Base-by-base conservation (phyloP, 768 basidiomycete genomes). In the Boletus speciosus region DNA sequence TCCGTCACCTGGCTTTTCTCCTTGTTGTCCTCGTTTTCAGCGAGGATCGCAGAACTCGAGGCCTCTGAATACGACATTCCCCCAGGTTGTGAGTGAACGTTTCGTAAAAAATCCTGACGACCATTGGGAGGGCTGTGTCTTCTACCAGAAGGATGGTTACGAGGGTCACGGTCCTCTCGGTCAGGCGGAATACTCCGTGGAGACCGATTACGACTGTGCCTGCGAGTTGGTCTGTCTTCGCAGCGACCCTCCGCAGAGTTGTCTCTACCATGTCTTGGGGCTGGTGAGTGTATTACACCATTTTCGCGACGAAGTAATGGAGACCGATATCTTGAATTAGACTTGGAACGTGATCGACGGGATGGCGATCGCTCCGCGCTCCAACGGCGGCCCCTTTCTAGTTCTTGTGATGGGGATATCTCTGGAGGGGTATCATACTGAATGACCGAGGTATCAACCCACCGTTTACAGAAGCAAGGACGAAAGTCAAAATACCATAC, bases 381-480 rank as follows among this genome's bases (percentile, higher is more conserved):
- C 58, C 75, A 69, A 23, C 68, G 65, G 21, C 54, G 57, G 6
- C 60, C 53, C 34, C 62, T 67, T 21, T 69, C 62, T 7, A 51
- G 57, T 23, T 57, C 57, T 6, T 51, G 63, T 9, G 73, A 73
- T 14, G 77, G 77, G 7, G 75, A 68, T 19, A 78, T 51, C 49
- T 75, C 73, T 23, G 70, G 57, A 9, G 83, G 78, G 2, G 63
- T 62, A 61, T 88, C 85, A 62, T 90, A 90, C 86, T 90, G 61
- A 25, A 49, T 15, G 31, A 14, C 41, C n/a, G 9, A 16, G 42
- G 27, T 29, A 44, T 59, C 31, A 62, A 53, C 49, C 59, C 51
- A 52, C 37, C 40, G 29, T 35, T 14, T 23, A n/a, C 38, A 21
- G 4, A n/a, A 9, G 3, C 19, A 32, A 38, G 25, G 4, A 15